phyloP scores from a whole-genome alignment of 176 grass and related monocot genomes.

The Phoenix dactylifera region DNA sequence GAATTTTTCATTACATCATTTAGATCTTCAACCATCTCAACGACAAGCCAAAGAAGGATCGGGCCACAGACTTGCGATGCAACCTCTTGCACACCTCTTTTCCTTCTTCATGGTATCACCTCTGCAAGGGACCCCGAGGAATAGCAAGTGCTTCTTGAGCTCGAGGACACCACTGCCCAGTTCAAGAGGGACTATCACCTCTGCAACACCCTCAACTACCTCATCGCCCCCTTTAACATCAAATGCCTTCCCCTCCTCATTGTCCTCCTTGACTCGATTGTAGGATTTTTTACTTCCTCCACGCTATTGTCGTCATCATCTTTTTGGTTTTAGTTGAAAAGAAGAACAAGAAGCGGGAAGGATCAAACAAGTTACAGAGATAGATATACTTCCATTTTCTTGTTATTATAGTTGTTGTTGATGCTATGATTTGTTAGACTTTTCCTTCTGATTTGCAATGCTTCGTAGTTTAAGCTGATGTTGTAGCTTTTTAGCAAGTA shows the following conservation, averaged over 20 bases:
- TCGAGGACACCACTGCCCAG: no score
- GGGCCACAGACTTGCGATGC: slow-evolving; percentile 42
- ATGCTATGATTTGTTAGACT: no score
- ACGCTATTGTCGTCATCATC: background rate
- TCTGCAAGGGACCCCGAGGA: slow-evolving; percentile 67
- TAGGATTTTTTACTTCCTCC: no score
- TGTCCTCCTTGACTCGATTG: slow-evolving; percentile 23
- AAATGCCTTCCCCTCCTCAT: slow-evolving; percentile 68
- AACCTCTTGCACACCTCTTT: slow-evolving; percentile 82
- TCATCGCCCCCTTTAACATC: slow-evolving; percentile 76
- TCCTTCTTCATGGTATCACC: slow-evolving; percentile 82
- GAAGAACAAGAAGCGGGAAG: background rate
- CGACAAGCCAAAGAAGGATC: slow-evolving; percentile 65
- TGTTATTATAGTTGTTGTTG: no score
- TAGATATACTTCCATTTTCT: no score
- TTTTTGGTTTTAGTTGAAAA: background rate
- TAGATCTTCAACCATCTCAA: no score
- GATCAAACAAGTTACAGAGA: slow-evolving; percentile 3
- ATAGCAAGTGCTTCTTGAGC: slow-evolving; percentile 52
- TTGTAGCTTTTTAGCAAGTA: background rate
- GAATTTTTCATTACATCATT: no score
- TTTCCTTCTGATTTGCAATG: no score
- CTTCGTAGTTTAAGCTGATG: no score
- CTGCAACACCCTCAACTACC: slow-evolving; percentile 92
- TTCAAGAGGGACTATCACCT: slow-evolving; percentile 31